Evolutionary conservation across 1,284 basidiomycete genomes (phyloP).

Genomic region (Pseudozyma sp.): DNA sequence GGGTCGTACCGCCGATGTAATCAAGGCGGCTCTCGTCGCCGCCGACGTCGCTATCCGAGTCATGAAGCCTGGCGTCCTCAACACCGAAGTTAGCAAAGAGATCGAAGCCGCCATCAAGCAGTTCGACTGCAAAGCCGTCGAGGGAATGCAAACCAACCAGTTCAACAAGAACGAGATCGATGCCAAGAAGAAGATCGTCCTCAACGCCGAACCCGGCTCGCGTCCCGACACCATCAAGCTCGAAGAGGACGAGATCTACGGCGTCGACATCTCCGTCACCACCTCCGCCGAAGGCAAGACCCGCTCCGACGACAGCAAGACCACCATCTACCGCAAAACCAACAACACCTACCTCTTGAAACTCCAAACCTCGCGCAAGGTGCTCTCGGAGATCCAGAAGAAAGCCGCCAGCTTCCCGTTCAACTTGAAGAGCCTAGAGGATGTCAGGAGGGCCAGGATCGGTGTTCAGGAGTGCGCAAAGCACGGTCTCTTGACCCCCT

Average conservation of each 20-base stretch:
- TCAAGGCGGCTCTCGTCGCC: constrained; percentile 92
- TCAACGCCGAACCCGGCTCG: constrained; percentile 56
- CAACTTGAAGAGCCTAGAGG: constrained; percentile 91
- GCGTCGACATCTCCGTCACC: constrained; percentile 86
- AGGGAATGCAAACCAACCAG: constrained; percentile 84
- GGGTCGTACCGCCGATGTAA: constrained; percentile 85
- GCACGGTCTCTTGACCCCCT: constrained; percentile 88
- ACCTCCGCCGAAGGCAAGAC: constrained; percentile 71
- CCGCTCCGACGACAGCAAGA: constrained; percentile 85
- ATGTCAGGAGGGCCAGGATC: constrained; percentile 93
- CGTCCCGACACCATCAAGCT: constrained; percentile 64
- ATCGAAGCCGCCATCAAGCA: constrained; percentile 76
- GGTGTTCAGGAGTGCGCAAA: constrained; percentile 95
- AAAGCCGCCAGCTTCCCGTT: constrained; percentile 98
- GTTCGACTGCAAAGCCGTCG: constrained; percentile 66
- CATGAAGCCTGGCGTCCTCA: constrained; percentile 80
- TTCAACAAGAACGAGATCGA: constrained; percentile 93
- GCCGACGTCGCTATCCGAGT: constrained; percentile 80
- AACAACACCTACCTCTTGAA: constrained; percentile 91
- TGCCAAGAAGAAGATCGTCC: constrained; percentile 63
- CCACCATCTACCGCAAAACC: constrained; percentile 92
- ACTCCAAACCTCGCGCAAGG: constrained; percentile 93
- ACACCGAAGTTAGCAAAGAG: constrained; percentile 91
- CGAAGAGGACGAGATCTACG: constrained; percentile 92
- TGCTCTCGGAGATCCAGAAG: constrained; percentile 96